Conservation (phyloP, 2,329 filamentous ascomycete species). For the Monilinia aucupariae region DNA sequence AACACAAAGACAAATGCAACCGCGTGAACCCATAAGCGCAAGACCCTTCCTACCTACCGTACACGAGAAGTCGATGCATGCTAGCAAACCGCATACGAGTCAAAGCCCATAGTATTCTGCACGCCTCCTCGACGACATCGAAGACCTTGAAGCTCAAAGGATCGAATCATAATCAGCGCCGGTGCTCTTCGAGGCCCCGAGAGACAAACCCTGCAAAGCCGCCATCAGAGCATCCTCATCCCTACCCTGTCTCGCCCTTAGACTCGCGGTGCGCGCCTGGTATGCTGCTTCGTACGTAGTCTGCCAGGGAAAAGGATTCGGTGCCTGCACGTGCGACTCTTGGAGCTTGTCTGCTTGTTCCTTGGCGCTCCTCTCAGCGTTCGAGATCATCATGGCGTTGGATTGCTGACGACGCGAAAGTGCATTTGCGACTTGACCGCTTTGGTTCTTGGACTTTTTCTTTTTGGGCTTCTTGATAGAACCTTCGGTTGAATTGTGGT, state of each 20-base stretch:
- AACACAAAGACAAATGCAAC: neutral
- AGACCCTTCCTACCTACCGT: no score
- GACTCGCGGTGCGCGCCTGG: neutral
- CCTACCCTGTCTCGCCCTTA: neutral
- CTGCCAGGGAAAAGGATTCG: neutral
- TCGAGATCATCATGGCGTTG: no score
- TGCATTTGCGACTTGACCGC: neutral
- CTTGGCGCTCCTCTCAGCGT: neutral
- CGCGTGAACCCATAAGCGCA: neutral
- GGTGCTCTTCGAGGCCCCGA: neutral
- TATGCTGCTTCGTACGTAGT: neutral
- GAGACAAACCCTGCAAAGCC: neutral
- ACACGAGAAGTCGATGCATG: no score
- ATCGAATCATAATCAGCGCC: neutral
- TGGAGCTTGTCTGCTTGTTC: neutral
- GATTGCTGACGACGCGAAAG: no score
- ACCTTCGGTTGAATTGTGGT: neutral
- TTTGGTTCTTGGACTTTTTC: neutral
- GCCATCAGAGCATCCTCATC: neutral
- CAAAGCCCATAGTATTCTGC: fast-evolving
- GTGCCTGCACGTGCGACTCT: neutral
- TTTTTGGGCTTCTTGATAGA: neutral
- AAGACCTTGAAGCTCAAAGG: neutral
- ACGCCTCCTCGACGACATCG: no score
- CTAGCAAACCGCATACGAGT: neutral